Base-by-base conservation (phyloP, 2,329 filamentous ascomycete genomes). In the Aureobasidium pullulans region DNA sequence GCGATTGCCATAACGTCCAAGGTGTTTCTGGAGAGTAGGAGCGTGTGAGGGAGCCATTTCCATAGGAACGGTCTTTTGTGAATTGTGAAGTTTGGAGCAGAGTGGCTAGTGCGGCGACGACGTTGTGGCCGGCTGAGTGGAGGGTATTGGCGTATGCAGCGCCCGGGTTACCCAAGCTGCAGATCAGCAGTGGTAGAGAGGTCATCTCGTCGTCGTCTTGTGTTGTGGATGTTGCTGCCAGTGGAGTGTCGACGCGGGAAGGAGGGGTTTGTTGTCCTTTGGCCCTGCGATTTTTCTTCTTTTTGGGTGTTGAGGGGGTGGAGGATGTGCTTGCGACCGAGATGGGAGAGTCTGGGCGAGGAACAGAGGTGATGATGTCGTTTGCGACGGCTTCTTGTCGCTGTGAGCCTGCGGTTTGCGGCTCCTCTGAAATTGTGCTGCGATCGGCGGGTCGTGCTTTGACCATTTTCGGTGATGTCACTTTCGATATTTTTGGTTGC, bases 141-240 rank as follows among this genome's bases (percentile, higher is more conserved):
- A 93, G 84, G 19, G 89, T 95, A 63, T 87, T 81, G 64, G 83
- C 82, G 73, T 93, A 92, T 23, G 75, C 71, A 2, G 84, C 77
- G 6, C 81, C 78, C 6, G 89, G 90, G 67, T 97, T 97, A 65
- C 94, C 94, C 63, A 99, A 82, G 63, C 90, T 94, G 76, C 91
- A 83, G 67, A 97, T 80, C 60, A 97, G 83, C 66, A 96, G 84
- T 40, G 77, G 74, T 54, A 59, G 44, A 11, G 46, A 50, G 6
- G 46, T 19, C 54, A 58, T 58, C 43, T n/a, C 15, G 9, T 53
- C 32, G 46, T 39, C 39, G 36, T 32, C n/a, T 10, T 5, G n/a
- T 44, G 40, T 44, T n/a, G 28, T 29, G 29, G 19, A 5, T n/a
- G 29, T 23, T 2, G 29, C 28, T 0, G 54, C n/a, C 7, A 43